phyloP scores from a whole-genome alignment of 371 early-diverging fungal genomes.

The Mucor racemosus region DNA sequence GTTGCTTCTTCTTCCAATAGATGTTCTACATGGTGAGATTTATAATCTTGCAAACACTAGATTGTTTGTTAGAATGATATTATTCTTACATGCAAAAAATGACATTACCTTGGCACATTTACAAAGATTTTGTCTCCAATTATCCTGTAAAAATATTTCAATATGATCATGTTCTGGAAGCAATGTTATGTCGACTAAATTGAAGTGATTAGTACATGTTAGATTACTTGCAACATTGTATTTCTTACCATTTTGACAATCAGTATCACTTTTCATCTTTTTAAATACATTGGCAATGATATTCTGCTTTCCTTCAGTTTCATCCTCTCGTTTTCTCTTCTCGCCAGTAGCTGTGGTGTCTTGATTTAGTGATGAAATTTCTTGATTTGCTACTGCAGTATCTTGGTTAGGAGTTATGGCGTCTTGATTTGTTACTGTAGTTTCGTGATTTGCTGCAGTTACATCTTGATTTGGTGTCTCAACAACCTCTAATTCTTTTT shows the following conservation, averaged over 20 bases:
- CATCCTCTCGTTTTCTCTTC: slow-evolving; percentile 17
- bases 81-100: background rate
- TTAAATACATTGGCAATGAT: slow-evolving; percentile 15
- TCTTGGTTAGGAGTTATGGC: background rate
- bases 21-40: slow-evolving; percentile 27
- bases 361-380: background rate
- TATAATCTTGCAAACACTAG: slow-evolving; percentile 33
- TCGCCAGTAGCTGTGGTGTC: background rate
- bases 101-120: slow-evolving; percentile 41
- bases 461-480: background rate
- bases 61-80: too few species aligned
- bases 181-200: slow-evolving; percentile 18
- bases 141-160: slow-evolving; percentile 54
- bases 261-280: slow-evolving; percentile 3
- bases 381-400: background rate
- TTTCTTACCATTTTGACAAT: slow-evolving; percentile 21
- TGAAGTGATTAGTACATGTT: background rate
- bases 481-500: background rate
- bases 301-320: background rate
- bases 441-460: background rate
- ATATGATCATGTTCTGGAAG: slow-evolving; percentile 29
- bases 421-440: background rate
- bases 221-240: background rate
- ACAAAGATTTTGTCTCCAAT: slow-evolving; percentile 58
- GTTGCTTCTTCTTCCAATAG: slow-evolving; percentile 47